A percentile compares a stretch with the other conserved stretches of the same genome.
Conservation (phyloP, 306 rosid genomes). For the Trichosanthes truncata region DNA sequence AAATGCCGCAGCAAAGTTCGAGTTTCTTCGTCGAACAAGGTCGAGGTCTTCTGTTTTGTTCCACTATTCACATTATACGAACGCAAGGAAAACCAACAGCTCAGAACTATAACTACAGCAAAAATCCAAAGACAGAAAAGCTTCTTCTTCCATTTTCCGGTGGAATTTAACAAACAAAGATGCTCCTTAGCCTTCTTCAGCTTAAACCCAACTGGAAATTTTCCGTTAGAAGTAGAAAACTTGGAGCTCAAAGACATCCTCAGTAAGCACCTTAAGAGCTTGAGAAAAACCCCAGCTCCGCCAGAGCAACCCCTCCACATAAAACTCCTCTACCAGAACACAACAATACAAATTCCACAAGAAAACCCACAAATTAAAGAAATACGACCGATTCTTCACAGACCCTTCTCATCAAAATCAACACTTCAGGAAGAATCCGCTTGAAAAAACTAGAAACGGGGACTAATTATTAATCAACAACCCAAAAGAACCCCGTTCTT, state of each 20-base stretch:
- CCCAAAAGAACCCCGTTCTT: not conserved
- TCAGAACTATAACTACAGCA: constrained; percentile 28
- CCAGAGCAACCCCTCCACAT: constrained; percentile 32
- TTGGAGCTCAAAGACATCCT: constrained; percentile 67
- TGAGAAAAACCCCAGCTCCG: constrained; percentile 24
- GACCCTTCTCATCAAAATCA: constrained; percentile 3
- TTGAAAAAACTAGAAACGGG: not conserved
- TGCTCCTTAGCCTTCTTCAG: constrained; percentile 54
- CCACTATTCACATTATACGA: constrained; percentile 22
- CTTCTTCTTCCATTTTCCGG: constrained; percentile 35
- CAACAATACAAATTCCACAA: not conserved
- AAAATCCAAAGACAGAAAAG: constrained; percentile 39
- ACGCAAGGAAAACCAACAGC: constrained; percentile 35
- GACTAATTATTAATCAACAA: not conserved
- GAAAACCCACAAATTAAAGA: not conserved
- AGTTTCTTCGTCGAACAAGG: constrained; percentile 36
- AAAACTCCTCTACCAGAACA: not conserved
- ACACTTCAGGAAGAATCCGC: not conserved
- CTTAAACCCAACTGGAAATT: constrained; percentile 37
- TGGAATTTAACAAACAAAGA: constrained; percentile 37
- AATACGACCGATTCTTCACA: not conserved
- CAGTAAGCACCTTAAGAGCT: constrained; percentile 25
- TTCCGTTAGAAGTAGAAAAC: constrained; percentile 49
- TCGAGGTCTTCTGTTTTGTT: constrained; percentile 26
- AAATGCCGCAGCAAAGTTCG: constrained; percentile 44